Evolutionary conservation across 164 flowering plant species (phyloP), one percentile per base, ranked within the genome.

Genomic region (Aristolochia contorta): DNA sequence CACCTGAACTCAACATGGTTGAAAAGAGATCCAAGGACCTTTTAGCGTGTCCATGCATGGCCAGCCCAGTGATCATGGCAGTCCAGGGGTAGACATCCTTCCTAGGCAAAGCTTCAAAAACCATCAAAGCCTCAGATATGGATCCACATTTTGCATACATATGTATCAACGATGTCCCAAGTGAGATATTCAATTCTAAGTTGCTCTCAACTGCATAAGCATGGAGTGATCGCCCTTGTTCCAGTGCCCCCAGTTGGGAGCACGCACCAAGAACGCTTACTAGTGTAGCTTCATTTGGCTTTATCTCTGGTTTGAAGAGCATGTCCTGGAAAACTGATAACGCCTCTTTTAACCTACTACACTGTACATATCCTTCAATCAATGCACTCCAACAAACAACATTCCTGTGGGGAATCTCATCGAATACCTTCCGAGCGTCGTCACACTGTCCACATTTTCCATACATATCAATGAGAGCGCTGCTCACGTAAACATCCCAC

Each of bases 71-170:
- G 23, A 77, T 74, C 70, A 77, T 74, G 8, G 78, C 73, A 12
- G 75, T 74, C 75, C 77, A 77, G 33, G 73, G 47, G 53, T 71
- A 71, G n/a, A 77, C 74, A 67, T 71, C 65, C 65, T 74, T 77
- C 14, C 19, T 24, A 16, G 57, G 59, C 50, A 71, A 41, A 23
- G 58, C 56, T 16, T 60, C 47, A 51, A 74, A 74, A n/a, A 72
- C 65, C 22, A 14, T 12, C 25, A 71, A 62, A 16, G 79, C 77
- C 56, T 72, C 75, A 6, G 73, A 62, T 10, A 82, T 67, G 22
- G 74, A 76, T 6, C 84, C 86, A 59, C 82, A 77, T 64, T 79
- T 82, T 33, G 80, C 67, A 65, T 79, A 82, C 82, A 80, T 80
- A 59, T 78, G 82, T 24, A 82, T 65, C 63, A 78, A 54, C 3